phyloP scores from a whole-genome alignment of 768 basidiomycete genomes.

The Pilatotrama ljubarskyi region DNA sequence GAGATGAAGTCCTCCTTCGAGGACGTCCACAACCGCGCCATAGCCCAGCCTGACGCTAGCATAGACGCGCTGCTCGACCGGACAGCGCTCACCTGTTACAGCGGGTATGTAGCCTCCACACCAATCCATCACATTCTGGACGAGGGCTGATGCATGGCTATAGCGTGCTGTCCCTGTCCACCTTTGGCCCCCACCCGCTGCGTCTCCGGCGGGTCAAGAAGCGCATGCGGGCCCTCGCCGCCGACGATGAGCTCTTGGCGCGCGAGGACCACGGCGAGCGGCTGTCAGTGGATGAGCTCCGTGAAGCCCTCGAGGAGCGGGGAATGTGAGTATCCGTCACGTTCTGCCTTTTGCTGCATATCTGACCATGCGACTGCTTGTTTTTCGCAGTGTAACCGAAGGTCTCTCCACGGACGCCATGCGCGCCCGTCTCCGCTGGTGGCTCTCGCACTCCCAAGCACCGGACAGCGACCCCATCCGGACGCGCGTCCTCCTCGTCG shows the following conservation, averaged over 20 bases:
- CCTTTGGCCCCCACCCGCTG: slow-evolving; percentile 39
- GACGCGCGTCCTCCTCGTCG: slow-evolving; percentile 53
- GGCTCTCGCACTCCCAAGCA: slow-evolving; percentile 45
- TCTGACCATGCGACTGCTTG: background rate
- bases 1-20: slow-evolving; percentile 24
- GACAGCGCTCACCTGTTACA: slow-evolving; percentile 43
- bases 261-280: slow-evolving; percentile 45
- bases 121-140: no score
- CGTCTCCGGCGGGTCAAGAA: slow-evolving; percentile 38
- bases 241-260: slow-evolving; percentile 65
- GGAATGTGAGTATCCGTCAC: slow-evolving; percentile 59
- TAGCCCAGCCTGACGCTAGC: slow-evolving; percentile 34
- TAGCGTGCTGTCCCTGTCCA: slow-evolving; percentile 40
- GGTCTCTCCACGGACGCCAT: slow-evolving; percentile 44
- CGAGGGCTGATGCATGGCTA: slow-evolving; percentile 19
- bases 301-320: slow-evolving; percentile 70
- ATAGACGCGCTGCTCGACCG: slow-evolving; percentile 32
- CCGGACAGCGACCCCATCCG: slow-evolving; percentile 42
- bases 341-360: background rate
- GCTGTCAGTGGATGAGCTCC: slow-evolving; percentile 56
- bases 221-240: slow-evolving; percentile 42
- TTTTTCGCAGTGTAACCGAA: slow-evolving; percentile 37
- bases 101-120: slow-evolving; percentile 48
- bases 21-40: slow-evolving; percentile 22
- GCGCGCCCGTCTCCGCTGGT: slow-evolving; percentile 57